A percentile compares a stretch with the other conserved stretches of the same genome.
Conservation (phyloP, 2,329 filamentous ascomycete species). For the Paraconiothyrium sp. region DNA sequence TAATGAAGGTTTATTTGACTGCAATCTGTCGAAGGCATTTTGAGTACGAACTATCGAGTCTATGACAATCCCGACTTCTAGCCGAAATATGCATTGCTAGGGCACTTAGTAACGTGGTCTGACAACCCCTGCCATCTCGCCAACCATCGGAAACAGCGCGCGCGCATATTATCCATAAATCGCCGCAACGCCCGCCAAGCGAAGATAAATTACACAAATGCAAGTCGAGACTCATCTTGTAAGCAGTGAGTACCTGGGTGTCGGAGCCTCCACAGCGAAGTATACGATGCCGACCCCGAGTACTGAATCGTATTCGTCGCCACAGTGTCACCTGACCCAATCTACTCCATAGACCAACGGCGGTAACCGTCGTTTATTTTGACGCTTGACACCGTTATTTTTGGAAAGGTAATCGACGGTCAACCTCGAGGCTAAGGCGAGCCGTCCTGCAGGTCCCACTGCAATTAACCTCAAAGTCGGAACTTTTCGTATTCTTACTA, state of each 20-base stretch:
- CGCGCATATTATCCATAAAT: constrained; percentile 44
- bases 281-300: constrained; percentile 8
- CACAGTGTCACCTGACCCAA: constrained; percentile 38
- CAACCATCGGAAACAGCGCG: constrained; percentile 32
- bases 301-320: constrained; percentile 22
- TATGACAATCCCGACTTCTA: constrained; percentile 23
- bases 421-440: constrained; percentile 21
- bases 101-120: constrained; percentile 28
- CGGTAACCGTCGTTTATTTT: constrained; percentile 34
- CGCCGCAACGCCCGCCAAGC: constrained; percentile 35
- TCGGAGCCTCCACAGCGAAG: constrained; percentile 22
- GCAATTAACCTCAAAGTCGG: constrained; percentile 39
- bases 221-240: constrained; percentile 48
- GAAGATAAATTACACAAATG: constrained; percentile 38
- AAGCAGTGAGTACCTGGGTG: constrained; percentile 36
- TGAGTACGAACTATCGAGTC: constrained; percentile 26
- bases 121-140: constrained; percentile 26
- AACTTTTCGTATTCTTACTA: constrained; percentile 47
- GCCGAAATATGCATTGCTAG: constrained; percentile 21
- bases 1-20: constrained; percentile 37
- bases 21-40: constrained; percentile 28
- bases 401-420: constrained; percentile 23
- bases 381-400: constrained; percentile 37
- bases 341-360: constrained; percentile 22
- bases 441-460: constrained; percentile 25